Base-by-base conservation (phyloP, 2,329 filamentous ascomycete species). In the Phaeoacremonium minimum region DNA sequence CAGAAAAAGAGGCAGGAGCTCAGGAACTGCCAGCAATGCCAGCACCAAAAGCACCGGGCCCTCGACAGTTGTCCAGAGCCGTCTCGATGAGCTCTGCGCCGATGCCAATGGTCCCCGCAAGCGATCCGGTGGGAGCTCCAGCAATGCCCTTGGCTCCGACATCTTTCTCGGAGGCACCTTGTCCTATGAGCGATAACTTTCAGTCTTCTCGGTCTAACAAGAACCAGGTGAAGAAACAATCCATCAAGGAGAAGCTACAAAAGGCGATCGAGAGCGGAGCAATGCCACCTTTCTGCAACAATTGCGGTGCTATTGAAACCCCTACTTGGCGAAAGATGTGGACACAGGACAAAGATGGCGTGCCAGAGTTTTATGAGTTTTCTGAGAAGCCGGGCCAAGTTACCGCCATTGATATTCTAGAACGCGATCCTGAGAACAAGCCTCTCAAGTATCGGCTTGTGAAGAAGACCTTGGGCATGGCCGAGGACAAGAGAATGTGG, bases 291-390 rank as follows among this genome's bases (percentile, higher is more conserved):
- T 97, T 83, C 53, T 98, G 93, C 58, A 78, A 78, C 45, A 95
- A 97, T 51, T 98, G 93, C 51, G 93, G 93, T 6, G 86, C 89
- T 6, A 95, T 98, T 39, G 87, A 97, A 51, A 98, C 93, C 1
- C 87, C 91, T 0, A 96, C 91, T 0, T 98, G 93, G 93, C 82
- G 93, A 42, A 93, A 91, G 53, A 87, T 93, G 11, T 96, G 85
- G 73, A 80, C 81, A n/a, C 87, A 88, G 51, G 73, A 86, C 7
- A 73, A 83, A 31, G 67, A 77, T 13, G 89, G 87, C 2, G 72
- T 73, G 19, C 87, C 88, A 1, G 72, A 76, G 4, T 77, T 83
- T 41, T 73, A 86, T 32, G 79, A 87, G 40, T 79, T 83, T 36
- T 86, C 83, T 0, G 80, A 85, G 41, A 83, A 83, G 49, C 81